Evolutionary conservation across 768 basidiomycete species (phyloP).

Genomic region (Suillus sp.): DNA sequence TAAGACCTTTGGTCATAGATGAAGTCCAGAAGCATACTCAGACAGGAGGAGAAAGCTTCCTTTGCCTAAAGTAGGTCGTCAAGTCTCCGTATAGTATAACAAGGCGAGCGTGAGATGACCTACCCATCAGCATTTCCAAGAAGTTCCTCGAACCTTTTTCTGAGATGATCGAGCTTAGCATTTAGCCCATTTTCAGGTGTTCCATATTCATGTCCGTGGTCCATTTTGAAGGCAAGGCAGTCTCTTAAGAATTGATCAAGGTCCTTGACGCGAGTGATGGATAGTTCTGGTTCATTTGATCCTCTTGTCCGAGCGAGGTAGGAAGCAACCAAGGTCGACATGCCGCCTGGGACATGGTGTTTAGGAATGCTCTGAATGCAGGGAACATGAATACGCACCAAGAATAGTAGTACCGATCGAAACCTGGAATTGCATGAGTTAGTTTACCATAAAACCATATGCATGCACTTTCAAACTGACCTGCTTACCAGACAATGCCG

Average conservation of each 20-base stretch:
- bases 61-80: not conserved
- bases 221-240: constrained; percentile 56
- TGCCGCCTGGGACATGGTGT: constrained; percentile 44
- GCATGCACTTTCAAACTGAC: constrained; percentile 29
- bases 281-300: constrained; percentile 70
- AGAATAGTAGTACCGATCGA: constrained; percentile 37
- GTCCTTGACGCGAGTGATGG: constrained; percentile 54
- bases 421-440: constrained; percentile 24
- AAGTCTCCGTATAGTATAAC: not conserved
- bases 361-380: not conserved
- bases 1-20: not conserved
- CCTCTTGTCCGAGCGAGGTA: constrained; percentile 72
- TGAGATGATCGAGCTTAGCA: constrained; percentile 11
- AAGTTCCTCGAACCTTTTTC: constrained; percentile 32
- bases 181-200: constrained; percentile 17
- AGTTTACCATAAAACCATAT: not conserved
- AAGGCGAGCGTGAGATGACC: not conserved
- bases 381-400: constrained; percentile 28
- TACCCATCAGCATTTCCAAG: constrained; percentile 24
- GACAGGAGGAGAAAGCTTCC: not conserved
- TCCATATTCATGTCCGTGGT: constrained; percentile 46
- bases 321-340: constrained; percentile 68
- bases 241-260: constrained; percentile 71
- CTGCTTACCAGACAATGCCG: constrained; percentile 41
- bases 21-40: not conserved